A percentile compares a stretch with the other conserved stretches of the same genome.
Evolutionary conservation across 768 basidiomycete genomes (phyloP).

Genomic region (Baorangia bicolor): DNA sequence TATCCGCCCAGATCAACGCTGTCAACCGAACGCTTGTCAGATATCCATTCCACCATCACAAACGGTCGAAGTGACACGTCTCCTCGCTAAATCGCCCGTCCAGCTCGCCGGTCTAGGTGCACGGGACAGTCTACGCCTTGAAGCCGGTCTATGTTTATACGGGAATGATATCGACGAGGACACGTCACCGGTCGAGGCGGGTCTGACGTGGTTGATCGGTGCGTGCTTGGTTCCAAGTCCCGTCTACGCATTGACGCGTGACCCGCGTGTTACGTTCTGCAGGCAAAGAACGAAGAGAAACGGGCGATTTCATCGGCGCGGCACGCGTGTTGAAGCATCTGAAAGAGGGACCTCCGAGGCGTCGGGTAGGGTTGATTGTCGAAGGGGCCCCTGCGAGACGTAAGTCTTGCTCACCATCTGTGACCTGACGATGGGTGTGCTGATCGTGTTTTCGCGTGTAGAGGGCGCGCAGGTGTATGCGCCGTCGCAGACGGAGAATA

Average conservation of each 20-base stretch:
- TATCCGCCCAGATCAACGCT: not conserved
- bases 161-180: slow-evolving; percentile 91
- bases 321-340: slow-evolving; percentile 71
- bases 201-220: slow-evolving; percentile 93
- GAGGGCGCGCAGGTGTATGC: slow-evolving; percentile 79
- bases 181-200: slow-evolving; percentile 87
- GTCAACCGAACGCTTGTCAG: slow-evolving; percentile 36
- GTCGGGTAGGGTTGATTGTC: slow-evolving; percentile 81
- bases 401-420: slow-evolving; percentile 33
- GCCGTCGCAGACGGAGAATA: slow-evolving; percentile 49
- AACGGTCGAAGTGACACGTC: slow-evolving; percentile 65
- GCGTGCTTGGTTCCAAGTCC: slow-evolving; percentile 23
- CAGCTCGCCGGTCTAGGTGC: slow-evolving; percentile 90
- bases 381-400: slow-evolving; percentile 86
- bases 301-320: slow-evolving; percentile 75
- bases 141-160: slow-evolving; percentile 97
- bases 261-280: not conserved
- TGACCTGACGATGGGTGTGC: not conserved
- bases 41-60: slow-evolving; percentile 85
- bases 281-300: slow-evolving; percentile 83
- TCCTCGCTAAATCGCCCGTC: slow-evolving; percentile 62
- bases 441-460: slow-evolving; percentile 25
- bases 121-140: slow-evolving; percentile 89
- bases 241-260: not conserved
- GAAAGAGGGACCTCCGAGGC: slow-evolving; percentile 71